These are phyloP conservation scores for Tuber magnatum DNA, from an alignment of 495 filamentous ascomycete species.

Conservation along the genomic window DNA sequence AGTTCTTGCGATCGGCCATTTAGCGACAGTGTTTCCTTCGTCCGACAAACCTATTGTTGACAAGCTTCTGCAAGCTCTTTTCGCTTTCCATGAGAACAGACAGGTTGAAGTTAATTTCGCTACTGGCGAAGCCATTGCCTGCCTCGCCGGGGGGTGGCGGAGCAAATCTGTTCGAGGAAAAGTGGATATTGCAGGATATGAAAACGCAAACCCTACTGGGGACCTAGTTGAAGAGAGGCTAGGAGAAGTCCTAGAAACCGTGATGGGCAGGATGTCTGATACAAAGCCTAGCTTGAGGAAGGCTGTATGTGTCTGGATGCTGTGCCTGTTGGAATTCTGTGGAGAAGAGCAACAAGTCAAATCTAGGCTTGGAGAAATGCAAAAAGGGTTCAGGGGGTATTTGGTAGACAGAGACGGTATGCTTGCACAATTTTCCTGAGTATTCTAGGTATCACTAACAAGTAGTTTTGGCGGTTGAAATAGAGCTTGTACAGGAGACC, in stretches of 20 bases:
- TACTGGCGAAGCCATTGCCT: conserved; percentile 75
- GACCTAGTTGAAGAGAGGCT: conserved; percentile 13
- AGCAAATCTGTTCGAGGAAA: conserved; percentile 55
- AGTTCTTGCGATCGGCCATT: conserved; percentile 64
- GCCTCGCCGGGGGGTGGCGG: conserved; percentile 70
- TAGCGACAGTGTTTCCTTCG: conserved; percentile 50
- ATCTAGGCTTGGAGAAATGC: conserved; percentile 64
- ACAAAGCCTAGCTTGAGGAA: conserved; percentile 33
- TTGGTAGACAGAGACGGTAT: conserved; percentile 67
- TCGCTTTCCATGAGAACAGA: conserved; percentile 69
- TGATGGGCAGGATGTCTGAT: conserved; percentile 27
- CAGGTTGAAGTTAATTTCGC: conserved; percentile 81
- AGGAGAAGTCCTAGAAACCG: conserved; percentile 18
- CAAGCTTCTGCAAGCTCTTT: conserved; percentile 56
- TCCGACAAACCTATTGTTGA: conserved; percentile 35
- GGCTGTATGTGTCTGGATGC: conserved; percentile 46
- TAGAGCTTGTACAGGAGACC: conserved; percentile 85
- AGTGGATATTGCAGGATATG: conserved; percentile 53
- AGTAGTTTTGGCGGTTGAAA: background rate
- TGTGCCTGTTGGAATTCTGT: conserved; percentile 87
- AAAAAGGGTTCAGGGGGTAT: conserved; percentile 79
- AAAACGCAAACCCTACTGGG: background rate
- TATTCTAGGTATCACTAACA: background rate
- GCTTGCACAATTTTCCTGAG: background rate
- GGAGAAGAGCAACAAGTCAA: conserved; percentile 66